phyloP scores from a whole-genome alignment of 257 asterid species.

The Salvia hispanica region DNA sequence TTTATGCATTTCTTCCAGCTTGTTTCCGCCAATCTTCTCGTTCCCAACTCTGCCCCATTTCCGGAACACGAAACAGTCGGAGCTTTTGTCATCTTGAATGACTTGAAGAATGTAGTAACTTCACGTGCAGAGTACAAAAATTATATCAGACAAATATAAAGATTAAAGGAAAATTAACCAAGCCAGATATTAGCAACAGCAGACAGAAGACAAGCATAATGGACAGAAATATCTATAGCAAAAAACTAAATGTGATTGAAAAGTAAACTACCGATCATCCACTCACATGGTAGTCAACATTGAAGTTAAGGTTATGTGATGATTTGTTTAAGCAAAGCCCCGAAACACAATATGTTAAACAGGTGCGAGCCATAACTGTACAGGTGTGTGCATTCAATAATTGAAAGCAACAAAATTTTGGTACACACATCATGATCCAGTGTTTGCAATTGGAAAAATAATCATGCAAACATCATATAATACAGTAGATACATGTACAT shows the following conservation, averaged over 20 bases:
- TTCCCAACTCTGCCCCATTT: conserved; percentile 99
- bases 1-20: conserved; percentile 64
- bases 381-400: not conserved
- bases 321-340: not conserved
- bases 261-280: not conserved
- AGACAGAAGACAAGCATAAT: not conserved
- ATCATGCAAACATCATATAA: not conserved
- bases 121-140: conserved; percentile 8
- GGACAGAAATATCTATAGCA: conserved; percentile 7
- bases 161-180: conserved; percentile 22
- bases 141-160: conserved; percentile 19
- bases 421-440: conserved; percentile 3
- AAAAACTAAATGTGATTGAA: not conserved
- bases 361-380: not conserved
- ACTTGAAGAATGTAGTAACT: conserved; percentile 93
- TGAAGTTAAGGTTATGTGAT: not conserved
- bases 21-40: conserved; percentile 82
- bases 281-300: conserved; percentile 8
- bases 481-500: not conserved
- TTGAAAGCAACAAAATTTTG: not conserved
- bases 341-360: not conserved
- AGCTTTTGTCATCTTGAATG: conserved; percentile 89
- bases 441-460: conserved; percentile 1
- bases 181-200: conserved; percentile 11
- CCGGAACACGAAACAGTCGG: conserved; percentile 81